A percentile compares a stretch with the other conserved stretches of the same genome.
phyloP scores from a whole-genome alignment of 2,329 filamentous ascomycete genomes.

The Aspergillus caelatus region DNA sequence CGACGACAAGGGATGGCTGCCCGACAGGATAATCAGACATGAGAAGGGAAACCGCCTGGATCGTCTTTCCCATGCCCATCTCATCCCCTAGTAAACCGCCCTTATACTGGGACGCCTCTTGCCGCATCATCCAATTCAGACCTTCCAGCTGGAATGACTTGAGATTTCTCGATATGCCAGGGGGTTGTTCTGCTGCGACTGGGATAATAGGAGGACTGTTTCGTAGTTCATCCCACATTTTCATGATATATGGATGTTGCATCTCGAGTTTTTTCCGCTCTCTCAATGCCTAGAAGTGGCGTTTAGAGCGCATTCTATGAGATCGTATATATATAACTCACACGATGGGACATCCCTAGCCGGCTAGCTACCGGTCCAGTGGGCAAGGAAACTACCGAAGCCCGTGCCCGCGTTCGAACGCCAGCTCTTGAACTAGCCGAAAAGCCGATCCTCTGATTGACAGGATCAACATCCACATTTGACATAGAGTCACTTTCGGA shows the following conservation, averaged over 20 bases:
- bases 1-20: slow-evolving; percentile 80
- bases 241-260: slow-evolving; percentile 75
- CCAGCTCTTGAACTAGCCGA: slow-evolving; percentile 6
- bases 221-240: slow-evolving; percentile 82
- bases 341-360: slow-evolving; percentile 30
- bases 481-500: slow-evolving; percentile 18
- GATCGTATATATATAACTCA: slow-evolving; percentile 26
- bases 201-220: slow-evolving; percentile 68
- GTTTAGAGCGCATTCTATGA: slow-evolving; percentile 33
- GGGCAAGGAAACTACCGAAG: slow-evolving; percentile 1
- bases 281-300: slow-evolving; percentile 40
- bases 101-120: slow-evolving; percentile 83
- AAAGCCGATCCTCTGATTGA: slow-evolving; percentile 8
- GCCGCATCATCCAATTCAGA: slow-evolving; percentile 88
- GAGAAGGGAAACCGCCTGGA: slow-evolving; percentile 94
- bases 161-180: slow-evolving; percentile 76
- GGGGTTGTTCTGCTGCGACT: slow-evolving; percentile 69
- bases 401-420: slow-evolving; percentile 5
- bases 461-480: background rate
- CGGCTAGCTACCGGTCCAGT: slow-evolving; percentile 6
- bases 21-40: slow-evolving; percentile 95
- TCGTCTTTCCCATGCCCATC: slow-evolving; percentile 99
- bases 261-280: slow-evolving; percentile 71
- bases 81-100: slow-evolving; percentile 93
- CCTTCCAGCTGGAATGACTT: slow-evolving; percentile 95